A percentile compares a stretch with the other conserved stretches of the same genome.
Conservation (phyloP, 345 rosid species). For the Murraya paniculata region DNA sequence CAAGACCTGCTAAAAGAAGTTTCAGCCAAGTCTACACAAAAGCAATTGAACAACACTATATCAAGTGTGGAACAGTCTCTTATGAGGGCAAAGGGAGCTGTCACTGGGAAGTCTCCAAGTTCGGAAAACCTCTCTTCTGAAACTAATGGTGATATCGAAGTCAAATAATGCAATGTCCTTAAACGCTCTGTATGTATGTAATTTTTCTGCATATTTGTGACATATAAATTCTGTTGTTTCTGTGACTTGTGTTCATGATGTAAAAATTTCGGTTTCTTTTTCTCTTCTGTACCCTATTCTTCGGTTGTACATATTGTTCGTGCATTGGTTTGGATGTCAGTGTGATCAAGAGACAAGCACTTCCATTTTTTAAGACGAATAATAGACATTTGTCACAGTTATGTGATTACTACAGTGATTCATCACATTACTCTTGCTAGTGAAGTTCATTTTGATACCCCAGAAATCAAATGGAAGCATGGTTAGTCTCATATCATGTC, state of each 20-base stretch:
- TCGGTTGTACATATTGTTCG: no score
- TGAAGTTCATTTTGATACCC: no score
- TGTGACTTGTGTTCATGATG: background rate
- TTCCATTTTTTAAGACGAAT: no score
- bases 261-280: background rate
- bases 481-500: background rate
- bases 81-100: constrained; percentile 54
- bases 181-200: background rate
- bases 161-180: constrained; percentile 23
- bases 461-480: no score
- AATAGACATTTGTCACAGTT: no score
- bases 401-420: no score
- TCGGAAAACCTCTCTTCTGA: constrained; percentile 27
- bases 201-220: background rate
- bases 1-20: constrained; percentile 32
- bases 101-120: constrained; percentile 44
- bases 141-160: constrained; percentile 36
- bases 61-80: constrained; percentile 55
- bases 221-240: background rate
- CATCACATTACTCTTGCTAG: no score
- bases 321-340: no score
- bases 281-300: no score
- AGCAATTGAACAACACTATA: constrained; percentile 45
- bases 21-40: constrained; percentile 28
- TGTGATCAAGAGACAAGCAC: no score